Conservation (phyloP, 768 basidiomycete genomes). For the Myochromella boudieri region DNA sequence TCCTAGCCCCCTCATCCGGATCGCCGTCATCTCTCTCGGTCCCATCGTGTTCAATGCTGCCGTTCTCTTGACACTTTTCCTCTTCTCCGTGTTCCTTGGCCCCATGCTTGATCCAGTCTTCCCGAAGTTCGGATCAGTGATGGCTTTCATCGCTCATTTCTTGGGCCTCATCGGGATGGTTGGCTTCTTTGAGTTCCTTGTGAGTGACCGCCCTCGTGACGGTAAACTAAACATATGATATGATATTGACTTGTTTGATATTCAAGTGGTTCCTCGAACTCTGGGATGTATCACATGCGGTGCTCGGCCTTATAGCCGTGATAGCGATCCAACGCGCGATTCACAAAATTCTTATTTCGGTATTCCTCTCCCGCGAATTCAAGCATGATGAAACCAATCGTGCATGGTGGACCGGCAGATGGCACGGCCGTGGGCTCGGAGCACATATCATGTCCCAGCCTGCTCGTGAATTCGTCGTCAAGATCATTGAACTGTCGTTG, state of each 20-base stretch:
- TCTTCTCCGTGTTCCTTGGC: slow-evolving; percentile 89
- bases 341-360: slow-evolving; percentile 91
- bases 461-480: slow-evolving; percentile 95
- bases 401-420: slow-evolving; percentile 98
- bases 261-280: slow-evolving; percentile 89
- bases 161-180: slow-evolving; percentile 84
- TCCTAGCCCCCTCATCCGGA: slow-evolving; percentile 86
- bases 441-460: slow-evolving; percentile 95
- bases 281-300: slow-evolving; percentile 91
- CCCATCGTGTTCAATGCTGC: slow-evolving; percentile 96
- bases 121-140: slow-evolving; percentile 88
- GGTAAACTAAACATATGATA: neutral
- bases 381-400: slow-evolving; percentile 99
- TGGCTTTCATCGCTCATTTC: slow-evolving; percentile 87
- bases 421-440: slow-evolving; percentile 95
- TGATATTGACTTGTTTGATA: slow-evolving; percentile 18
- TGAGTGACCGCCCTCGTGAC: slow-evolving; percentile 36
- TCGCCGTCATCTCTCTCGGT: slow-evolving; percentile 89
- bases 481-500: slow-evolving; percentile 92
- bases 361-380: slow-evolving; percentile 96
- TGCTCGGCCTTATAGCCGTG: slow-evolving; percentile 89
- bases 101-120: slow-evolving; percentile 84
- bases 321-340: slow-evolving; percentile 90
- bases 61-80: slow-evolving; percentile 81
- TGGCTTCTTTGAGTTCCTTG: slow-evolving; percentile 95